Base-by-base conservation (phyloP, 768 basidiomycete genomes). In the Amanita brunnescens region DNA sequence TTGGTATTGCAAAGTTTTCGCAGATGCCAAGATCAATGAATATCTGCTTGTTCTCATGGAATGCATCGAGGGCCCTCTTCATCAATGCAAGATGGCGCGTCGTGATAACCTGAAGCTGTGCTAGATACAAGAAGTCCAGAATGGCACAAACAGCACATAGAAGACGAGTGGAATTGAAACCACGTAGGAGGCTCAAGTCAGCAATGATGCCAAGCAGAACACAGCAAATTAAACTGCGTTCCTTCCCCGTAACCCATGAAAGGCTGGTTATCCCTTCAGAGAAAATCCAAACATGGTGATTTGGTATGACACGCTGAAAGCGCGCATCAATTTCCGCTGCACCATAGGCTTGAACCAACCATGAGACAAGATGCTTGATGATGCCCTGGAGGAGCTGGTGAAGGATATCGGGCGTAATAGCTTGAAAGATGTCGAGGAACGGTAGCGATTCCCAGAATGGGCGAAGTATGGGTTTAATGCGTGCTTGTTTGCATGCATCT, bases 311-410 rank as follows among this genome's bases (percentile, higher is more conserved):
- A 2, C 56, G 47, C 60, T 46, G 57, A 53, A 67, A 69, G 0
- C 70, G 64, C 0, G 57, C 57, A 57, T 78, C 75, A 34, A 77
- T 55, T 47, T 72, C 70, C 0, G 58, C 54, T 0, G 54, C 54
- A 3, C 59, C 60, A 37, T 57, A 56, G 1, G 58, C 58, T 40
- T 39, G 20, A 6, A 58, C 50, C 9, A 62, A 52, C 75, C 74
- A 78, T 0, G 43, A 42, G 2, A 73, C 57, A 0, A 74, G 5
- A 7, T 76, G 73, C 46, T 73, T 73, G 57, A 77, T 59, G 3
- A 75, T 51, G 0, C 76, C 77, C 54, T 79, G 74, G 52, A 72
- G 69, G 0, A 77, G 52, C 54, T 78, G 73, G 52, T 79, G 76
- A 0, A 79, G 65, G 24, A 77, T 56, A 55, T 78, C 70, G 0